Percentiles rank a stretch among this genome's conserved stretches.
These are phyloP conservation scores for Diaporthe capsici DNA, from an alignment of 2,329 filamentous ascomycete species.

Conservation along the genomic window DNA sequence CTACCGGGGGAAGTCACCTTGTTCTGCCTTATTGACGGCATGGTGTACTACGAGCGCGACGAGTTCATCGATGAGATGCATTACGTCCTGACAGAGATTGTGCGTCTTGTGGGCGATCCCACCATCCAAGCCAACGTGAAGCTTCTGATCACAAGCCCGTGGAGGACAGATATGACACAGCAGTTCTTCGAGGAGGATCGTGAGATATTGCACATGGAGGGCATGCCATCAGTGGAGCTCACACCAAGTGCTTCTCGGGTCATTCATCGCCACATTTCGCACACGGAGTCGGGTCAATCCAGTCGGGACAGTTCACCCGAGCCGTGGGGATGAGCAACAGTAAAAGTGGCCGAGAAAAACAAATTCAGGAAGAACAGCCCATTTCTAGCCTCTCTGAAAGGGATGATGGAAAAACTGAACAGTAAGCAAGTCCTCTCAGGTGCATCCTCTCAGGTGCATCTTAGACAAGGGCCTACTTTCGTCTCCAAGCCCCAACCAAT, in stretches of 20 bases:
- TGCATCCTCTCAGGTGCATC: background rate
- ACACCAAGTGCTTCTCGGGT: conserved; percentile 10
- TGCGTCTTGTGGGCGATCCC: background rate
- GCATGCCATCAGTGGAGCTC: background rate
- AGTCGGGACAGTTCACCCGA: background rate
- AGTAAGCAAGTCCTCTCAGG: background rate
- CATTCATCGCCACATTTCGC: background rate
- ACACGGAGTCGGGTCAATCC: background rate
- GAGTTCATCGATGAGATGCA: conserved; percentile 7
- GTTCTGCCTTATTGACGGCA: conserved; percentile 23
- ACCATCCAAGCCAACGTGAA: background rate
- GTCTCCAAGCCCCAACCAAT: background rate
- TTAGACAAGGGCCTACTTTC: background rate
- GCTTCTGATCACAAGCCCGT: conserved; percentile 31
- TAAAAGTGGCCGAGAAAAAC: accelerated
- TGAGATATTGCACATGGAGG: background rate
- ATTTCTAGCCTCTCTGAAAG: too few relatives aligned
- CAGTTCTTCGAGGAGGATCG: background rate
- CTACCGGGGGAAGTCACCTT: conserved; percentile 2
- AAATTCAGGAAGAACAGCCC: too few relatives aligned
- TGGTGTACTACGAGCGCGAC: conserved; percentile 21
- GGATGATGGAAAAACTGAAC: too few relatives aligned
- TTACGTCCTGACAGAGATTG: background rate
- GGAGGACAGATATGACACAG: background rate
- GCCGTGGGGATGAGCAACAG: background rate